A percentile compares a stretch with the other conserved stretches of the same genome.
These are phyloP conservation scores for Pseudogymnoascus sp. DNA, from an alignment of 2,329 filamentous ascomycete genomes.

Conservation along the genomic window DNA sequence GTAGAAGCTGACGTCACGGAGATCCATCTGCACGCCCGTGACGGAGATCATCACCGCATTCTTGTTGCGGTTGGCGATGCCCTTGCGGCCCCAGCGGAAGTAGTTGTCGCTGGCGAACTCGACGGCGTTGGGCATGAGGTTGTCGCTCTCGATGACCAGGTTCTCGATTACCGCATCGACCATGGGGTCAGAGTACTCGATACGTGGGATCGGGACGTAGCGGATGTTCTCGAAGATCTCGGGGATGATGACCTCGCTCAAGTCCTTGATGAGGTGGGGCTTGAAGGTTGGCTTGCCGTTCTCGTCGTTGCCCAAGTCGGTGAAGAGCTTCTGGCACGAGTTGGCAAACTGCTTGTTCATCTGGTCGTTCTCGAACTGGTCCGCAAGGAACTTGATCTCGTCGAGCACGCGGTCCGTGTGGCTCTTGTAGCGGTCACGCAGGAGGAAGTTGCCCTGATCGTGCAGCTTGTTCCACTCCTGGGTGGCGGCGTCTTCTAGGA, in stretches of 20 bases:
- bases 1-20: slow-evolving; percentile 87
- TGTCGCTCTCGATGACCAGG: slow-evolving; percentile 89
- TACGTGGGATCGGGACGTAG: slow-evolving; percentile 87
- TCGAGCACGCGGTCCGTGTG: slow-evolving; percentile 83
- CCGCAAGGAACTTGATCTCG: slow-evolving; percentile 80
- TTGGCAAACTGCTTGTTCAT: slow-evolving; percentile 75
- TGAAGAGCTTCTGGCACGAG: slow-evolving; percentile 76
- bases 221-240: slow-evolving; percentile 72
- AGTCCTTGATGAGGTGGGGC: slow-evolving; percentile 81
- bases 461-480: slow-evolving; percentile 78
- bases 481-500: slow-evolving; percentile 72
- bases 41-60: slow-evolving; percentile 77
- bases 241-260: slow-evolving; percentile 80
- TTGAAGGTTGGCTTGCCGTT: slow-evolving; percentile 85
- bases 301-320: slow-evolving; percentile 78
- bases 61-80: slow-evolving; percentile 68
- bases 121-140: slow-evolving; percentile 85
- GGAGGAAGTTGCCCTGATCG: slow-evolving; percentile 75
- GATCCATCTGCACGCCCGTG: slow-evolving; percentile 85
- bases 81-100: slow-evolving; percentile 90
- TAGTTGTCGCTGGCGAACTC: slow-evolving; percentile 90
- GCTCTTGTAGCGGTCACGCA: slow-evolving; percentile 77
- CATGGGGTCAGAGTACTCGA: slow-evolving; percentile 79
- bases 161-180: slow-evolving; percentile 91
- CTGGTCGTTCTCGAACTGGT: slow-evolving; percentile 82